Evolutionary conservation across 495 filamentous ascomycete species (phyloP).

Genomic region (Acidomyces sp.): DNA sequence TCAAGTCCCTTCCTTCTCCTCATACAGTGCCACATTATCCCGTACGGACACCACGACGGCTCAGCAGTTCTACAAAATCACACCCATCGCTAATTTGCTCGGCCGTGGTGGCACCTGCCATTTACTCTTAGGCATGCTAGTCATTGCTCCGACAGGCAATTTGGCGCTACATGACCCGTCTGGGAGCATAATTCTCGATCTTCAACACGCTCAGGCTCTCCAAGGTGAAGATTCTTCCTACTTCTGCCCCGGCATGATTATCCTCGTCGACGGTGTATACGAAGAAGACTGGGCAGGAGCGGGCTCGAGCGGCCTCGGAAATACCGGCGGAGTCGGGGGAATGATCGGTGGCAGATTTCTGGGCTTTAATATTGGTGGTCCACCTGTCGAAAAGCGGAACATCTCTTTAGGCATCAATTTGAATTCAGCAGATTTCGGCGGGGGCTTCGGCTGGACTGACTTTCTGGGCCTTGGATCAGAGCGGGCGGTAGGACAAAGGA

Average conservation of each 20-base stretch:
- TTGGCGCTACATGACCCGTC: slow-evolving; percentile 74
- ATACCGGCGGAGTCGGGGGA: slow-evolving; percentile 69
- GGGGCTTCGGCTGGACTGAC: slow-evolving; percentile 89
- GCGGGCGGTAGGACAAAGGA: slow-evolving; percentile 64
- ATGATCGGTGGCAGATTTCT: slow-evolving; percentile 81
- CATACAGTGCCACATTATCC: slow-evolving; percentile 39
- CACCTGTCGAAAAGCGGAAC: slow-evolving; percentile 73
- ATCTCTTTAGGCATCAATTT: slow-evolving; percentile 58
- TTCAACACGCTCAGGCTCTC: slow-evolving; percentile 66
- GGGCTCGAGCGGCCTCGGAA: slow-evolving; percentile 42
- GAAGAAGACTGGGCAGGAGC: slow-evolving; percentile 66
- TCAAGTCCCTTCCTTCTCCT: slow-evolving; percentile 56
- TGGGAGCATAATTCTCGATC: slow-evolving; percentile 71
- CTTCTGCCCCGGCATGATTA: slow-evolving; percentile 90
- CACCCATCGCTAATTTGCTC: slow-evolving; percentile 83
- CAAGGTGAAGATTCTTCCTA: slow-evolving; percentile 69
- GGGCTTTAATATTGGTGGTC: slow-evolving; percentile 76
- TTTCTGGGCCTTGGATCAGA: slow-evolving; percentile 87
- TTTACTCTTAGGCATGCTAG: slow-evolving; percentile 74
- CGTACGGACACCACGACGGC: slow-evolving; percentile 26
- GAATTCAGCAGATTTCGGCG: slow-evolving; percentile 28
- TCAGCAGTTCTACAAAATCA: slow-evolving; percentile 68
- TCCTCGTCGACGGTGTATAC: slow-evolving; percentile 85
- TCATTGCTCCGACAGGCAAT: slow-evolving; percentile 66
- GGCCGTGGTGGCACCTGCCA: slow-evolving; percentile 76